phyloP scores from a whole-genome alignment of 1,139 yeast genomes.

The Taphrina flavorubra region DNA sequence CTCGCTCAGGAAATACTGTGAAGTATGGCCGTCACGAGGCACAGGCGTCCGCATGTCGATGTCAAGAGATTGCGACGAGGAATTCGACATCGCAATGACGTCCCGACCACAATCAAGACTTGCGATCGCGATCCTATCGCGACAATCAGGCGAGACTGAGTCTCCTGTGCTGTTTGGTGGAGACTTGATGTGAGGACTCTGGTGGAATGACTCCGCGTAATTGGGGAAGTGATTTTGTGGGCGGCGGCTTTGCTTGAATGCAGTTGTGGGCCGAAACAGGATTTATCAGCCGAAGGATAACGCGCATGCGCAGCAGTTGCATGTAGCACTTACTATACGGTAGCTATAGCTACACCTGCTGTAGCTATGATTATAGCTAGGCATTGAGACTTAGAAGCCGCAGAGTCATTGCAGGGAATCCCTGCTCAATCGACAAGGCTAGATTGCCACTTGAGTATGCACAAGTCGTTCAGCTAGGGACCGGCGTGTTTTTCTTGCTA shows the following conservation, averaged over 20 bases:
- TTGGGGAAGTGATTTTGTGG: not conserved
- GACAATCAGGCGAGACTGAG: no score
- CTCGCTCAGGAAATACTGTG: slow-evolving; percentile 4
- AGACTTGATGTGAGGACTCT: not conserved
- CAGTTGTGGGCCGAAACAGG: not conserved
- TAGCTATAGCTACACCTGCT: no score
- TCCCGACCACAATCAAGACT: not conserved
- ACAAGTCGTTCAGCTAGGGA: no score
- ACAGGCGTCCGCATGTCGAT: slow-evolving; percentile 18
- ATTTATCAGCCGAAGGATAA: slow-evolving; percentile 9
- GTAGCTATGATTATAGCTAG: no score
- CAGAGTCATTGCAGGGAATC: no score
- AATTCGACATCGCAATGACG: not conserved
- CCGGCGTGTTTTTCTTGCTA: no score
- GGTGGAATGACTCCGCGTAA: slow-evolving; percentile 19
- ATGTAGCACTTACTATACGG: no score
- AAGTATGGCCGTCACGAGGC: slow-evolving; percentile 17
- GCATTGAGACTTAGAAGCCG: no score
- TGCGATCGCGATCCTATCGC: not conserved
- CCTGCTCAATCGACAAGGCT: no score
- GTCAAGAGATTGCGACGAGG: not conserved
- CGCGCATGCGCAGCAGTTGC: not conserved
- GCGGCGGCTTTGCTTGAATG: not conserved
- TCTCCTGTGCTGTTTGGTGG: no score
- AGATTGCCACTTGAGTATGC: no score